Evolutionary conservation across 1,139 yeast species (phyloP), one percentile per base, ranked within the genome.

Genomic region (Scheffersomyces titani): DNA sequence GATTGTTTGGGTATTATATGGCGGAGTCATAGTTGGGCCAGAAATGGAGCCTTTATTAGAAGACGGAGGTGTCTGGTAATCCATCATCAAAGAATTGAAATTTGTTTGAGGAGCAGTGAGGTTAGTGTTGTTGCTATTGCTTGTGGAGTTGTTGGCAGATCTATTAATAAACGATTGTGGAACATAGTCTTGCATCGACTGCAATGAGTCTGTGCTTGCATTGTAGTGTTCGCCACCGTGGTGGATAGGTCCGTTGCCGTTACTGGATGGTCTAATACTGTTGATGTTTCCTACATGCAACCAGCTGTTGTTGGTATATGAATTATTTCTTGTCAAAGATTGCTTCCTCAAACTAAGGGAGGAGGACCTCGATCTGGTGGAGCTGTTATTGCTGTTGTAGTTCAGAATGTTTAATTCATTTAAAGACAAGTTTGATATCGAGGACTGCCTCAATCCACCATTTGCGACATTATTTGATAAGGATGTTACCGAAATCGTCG

Each of bases 231-330:
- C 71, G 9, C 70, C 65, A 50, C 69, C 61, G 53, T 57, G 49
- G 48, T 55, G 57, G 51, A 59, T 50, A 11, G 20, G 49, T 4
- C 54, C 55, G 47, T 55, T 55, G 19, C 58, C 58, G 21, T 52
- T 54, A 47, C 57, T 57, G 44, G 60, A 58, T 13, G 76, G 72
- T 57, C 78, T 72, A 22, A 77, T 71, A 52, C 70, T 75, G 60
- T 68, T 73, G 57, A 80, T 70, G 61, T 79, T 80, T 1, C 83
- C 83, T 49, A 80, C 81, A 65, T 80, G 83, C 51, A 80, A 70
- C 84, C 83, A 80, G 59, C 72, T 76, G 59, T 70, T 73, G 51
- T 70, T 73, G 45, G 66, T 63, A 55, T 70, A 70, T 19, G 82
- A 77, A 61, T 78, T 80, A 60, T 78, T 78, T 61, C 83, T 69